These are phyloP conservation scores for Nymphaea thermarum DNA, from an alignment of 164 flowering plant genomes.

Conservation along the genomic window DNA sequence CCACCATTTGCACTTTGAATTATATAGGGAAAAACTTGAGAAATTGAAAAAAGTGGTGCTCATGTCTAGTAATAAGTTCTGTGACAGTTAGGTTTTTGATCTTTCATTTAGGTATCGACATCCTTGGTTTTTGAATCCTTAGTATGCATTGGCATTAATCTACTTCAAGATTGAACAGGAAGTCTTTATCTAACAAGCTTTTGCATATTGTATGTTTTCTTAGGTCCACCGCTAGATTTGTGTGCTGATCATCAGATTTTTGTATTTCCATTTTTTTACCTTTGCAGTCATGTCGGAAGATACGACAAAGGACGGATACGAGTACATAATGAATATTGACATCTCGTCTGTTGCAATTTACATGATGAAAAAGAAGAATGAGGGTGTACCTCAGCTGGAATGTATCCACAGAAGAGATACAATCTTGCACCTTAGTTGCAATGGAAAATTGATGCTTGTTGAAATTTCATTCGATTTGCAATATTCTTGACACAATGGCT, in stretches of 20 bases:
- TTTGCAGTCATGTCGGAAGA: conserved; percentile 88
- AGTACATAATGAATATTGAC: conserved; percentile 76
- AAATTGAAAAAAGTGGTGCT: neutral
- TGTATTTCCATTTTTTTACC: neutral
- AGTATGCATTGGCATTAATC: neutral
- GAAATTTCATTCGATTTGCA: neutral
- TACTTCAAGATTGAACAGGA: no score
- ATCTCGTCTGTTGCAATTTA: conserved; percentile 84
- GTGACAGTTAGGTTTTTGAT: neutral
- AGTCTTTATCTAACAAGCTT: neutral
- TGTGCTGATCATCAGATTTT: neutral
- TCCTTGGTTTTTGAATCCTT: neutral
- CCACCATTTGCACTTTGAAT: neutral
- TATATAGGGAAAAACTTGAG: neutral
- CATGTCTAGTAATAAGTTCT: no score
- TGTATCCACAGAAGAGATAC: conserved; percentile 40
- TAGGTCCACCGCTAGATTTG: neutral
- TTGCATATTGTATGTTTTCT: neutral
- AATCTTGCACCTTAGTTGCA: neutral
- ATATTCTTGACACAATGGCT: conserved; percentile 14
- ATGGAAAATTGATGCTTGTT: neutral
- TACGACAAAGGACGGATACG: conserved; percentile 90
- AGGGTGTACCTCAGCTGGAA: conserved; percentile 60
- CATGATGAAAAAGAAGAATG: conserved; percentile 71
- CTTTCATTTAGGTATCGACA: neutral